Percentiles rank a stretch among this genome's conserved stretches.
Evolutionary conservation across 768 basidiomycete genomes (phyloP).

Genomic region (Multifurca ochricompacta): DNA sequence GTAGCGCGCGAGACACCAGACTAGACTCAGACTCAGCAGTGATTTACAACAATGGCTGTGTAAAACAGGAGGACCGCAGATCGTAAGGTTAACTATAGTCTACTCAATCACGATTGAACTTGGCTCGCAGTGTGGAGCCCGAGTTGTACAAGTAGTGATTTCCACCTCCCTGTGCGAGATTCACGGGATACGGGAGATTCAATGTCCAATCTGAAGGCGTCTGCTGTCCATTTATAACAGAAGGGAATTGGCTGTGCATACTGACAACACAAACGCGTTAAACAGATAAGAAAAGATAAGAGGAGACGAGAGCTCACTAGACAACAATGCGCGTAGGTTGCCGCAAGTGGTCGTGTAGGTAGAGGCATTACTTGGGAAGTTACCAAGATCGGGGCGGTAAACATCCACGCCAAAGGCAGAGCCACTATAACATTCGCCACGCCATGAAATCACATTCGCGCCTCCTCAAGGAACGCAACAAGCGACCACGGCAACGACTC

Average conservation of each 20-base stretch:
- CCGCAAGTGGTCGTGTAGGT: not conserved
- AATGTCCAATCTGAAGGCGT: not conserved
- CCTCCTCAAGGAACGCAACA: not conserved
- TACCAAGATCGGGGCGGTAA: not conserved
- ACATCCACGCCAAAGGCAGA: not conserved
- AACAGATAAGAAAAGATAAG: not conserved
- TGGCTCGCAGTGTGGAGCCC: not conserved
- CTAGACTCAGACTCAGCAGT: no score
- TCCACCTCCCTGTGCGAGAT: not conserved
- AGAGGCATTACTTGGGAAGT: not conserved
- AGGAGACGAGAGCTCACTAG: not conserved
- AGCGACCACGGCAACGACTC: conserved; percentile 2
- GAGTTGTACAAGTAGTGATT: not conserved
- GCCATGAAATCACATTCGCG: conserved; percentile 3
- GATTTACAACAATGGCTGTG: not conserved
- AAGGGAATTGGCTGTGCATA: not conserved
- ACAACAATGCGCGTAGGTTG: not conserved
- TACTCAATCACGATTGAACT: not conserved
- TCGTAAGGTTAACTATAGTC: not conserved
- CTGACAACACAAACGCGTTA: not conserved
- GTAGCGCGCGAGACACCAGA: no score
- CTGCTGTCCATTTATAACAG: not conserved
- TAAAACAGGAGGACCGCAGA: not conserved
- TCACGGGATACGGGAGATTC: no score
- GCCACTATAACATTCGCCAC: not conserved